Base-by-base conservation (phyloP, 129 eudicot species). In the Logfia minima region DNA sequence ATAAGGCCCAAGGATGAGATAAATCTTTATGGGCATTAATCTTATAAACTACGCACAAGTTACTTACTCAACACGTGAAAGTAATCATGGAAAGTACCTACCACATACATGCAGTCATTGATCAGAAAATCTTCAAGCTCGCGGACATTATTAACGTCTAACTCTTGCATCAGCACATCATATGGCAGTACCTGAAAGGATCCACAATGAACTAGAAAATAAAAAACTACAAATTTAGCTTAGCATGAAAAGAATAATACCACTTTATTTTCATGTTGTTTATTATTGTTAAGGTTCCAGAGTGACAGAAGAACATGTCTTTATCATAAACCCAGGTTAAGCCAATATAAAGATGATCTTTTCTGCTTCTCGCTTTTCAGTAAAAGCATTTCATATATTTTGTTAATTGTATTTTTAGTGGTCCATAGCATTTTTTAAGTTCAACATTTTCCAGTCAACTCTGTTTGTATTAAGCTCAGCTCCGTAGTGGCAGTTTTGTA, bases 61-160 rank as follows among this genome's bases (percentile, higher is more conserved):
- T 69, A 59, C 70, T 69, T 37, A 61, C 52, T 60, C 26, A 28
- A 43, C 63, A 6, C 4, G 65, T 39, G 70, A 70, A 41, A 23
- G 18, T 58, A 41, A 61, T 77, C 63, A 68, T 5, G 24, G 32
- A 71, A 75, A 75, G 71, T 64, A 89, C 98, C 43, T 88, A 92
- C 98, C 98, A 87, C 94, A 82, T 92, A 92, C 94, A 92, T 92
- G 92, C 98, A 90, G 88, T 92, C 94, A 55, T 90, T 92, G 41
- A 92, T 92, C 41, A 92, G 87, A 70, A 92, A 92, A 85, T 92
- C 98, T 85, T 92, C 98, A 77, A 92, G 91, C 79, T 90, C 96
- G 4, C 98, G 96, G n/a, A 92, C 98, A 85, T 90, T 92, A 58
- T 83, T 69, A 37, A 92, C 89, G 71, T 92, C 98, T 87, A 92